Percentiles rank a stretch among this genome's conserved stretches.
Evolutionary conservation across 2,329 filamentous ascomycete genomes (phyloP).

Genomic region (Teratosphaeria nubilosa): DNA sequence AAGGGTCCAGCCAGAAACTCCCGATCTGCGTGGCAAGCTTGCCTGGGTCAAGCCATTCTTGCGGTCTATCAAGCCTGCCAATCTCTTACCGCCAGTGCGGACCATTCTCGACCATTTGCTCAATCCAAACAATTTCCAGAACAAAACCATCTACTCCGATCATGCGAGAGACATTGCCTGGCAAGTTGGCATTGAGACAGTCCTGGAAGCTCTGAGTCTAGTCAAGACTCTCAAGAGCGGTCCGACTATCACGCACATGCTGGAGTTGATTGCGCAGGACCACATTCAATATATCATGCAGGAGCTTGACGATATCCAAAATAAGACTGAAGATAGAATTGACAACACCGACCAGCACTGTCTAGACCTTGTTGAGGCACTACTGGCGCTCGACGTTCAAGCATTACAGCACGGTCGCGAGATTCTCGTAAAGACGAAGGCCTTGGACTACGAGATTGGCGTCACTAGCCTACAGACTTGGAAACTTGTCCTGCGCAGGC

Average conservation of each 20-base stretch:
- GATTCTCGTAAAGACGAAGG: slow-evolving; percentile 50
- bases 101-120: slow-evolving; percentile 69
- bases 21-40: slow-evolving; percentile 52
- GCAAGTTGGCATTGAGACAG: slow-evolving; percentile 45
- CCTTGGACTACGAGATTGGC: slow-evolving; percentile 56
- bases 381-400: slow-evolving; percentile 61
- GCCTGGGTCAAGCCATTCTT: slow-evolving; percentile 73
- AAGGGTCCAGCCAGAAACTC: slow-evolving; percentile 42
- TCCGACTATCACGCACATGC: slow-evolving; percentile 18
- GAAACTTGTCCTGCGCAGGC: slow-evolving; percentile 60
- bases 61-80: slow-evolving; percentile 62
- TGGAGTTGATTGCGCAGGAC: slow-evolving; percentile 22
- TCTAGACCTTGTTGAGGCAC: slow-evolving; percentile 55
- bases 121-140: slow-evolving; percentile 46
- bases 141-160: slow-evolving; percentile 40
- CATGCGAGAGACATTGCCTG: slow-evolving; percentile 53
- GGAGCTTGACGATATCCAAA: slow-evolving; percentile 22
- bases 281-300: slow-evolving; percentile 18
- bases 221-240: slow-evolving; percentile 17
- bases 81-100: slow-evolving; percentile 69
- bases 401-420: slow-evolving; percentile 59
- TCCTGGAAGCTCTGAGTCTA: slow-evolving; percentile 14
- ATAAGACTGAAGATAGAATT: slow-evolving; percentile 19
- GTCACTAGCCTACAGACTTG: slow-evolving; percentile 68
- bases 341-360: slow-evolving; percentile 37